Evolutionary conservation across 306 rosid species (phyloP).

Genomic region (Rubus idaeus): DNA sequence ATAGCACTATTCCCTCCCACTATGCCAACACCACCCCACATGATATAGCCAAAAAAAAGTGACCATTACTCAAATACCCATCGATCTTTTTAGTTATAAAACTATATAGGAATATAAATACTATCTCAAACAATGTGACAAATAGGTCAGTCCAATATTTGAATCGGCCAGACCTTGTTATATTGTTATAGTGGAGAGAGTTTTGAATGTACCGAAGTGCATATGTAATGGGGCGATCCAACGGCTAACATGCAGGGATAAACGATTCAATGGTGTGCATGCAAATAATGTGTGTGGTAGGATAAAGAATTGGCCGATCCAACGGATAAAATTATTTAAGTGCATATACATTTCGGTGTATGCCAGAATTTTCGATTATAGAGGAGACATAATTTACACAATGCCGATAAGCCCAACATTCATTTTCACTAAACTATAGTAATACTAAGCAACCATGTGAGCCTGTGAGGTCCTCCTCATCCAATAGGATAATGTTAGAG

Average conservation of each 20-base stretch:
- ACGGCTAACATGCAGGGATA: too few species aligned
- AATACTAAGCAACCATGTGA: conserved; percentile 52
- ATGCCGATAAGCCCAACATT: not conserved
- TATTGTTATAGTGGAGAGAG: too few species aligned
- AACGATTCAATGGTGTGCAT: too few species aligned
- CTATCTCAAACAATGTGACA: conserved; percentile 24
- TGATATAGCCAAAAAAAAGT: conserved; percentile 12
- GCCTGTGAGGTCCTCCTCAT: conserved; percentile 49
- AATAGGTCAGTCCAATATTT: conserved; percentile 16
- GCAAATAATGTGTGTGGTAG: too few species aligned
- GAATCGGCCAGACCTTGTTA: conserved; percentile 13
- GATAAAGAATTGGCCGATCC: too few species aligned
- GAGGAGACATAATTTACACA: conserved; percentile 13
- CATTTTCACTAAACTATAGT: conserved; percentile 21
- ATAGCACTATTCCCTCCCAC: not conserved
- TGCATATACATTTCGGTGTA: too few species aligned
- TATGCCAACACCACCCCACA: conserved; percentile 6
- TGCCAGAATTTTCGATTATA: not conserved
- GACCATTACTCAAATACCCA: not conserved
- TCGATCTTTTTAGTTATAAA: not conserved
- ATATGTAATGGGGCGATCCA: too few species aligned
- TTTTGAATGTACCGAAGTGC: too few species aligned
- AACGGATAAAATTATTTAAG: too few species aligned
- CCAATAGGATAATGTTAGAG: conserved; percentile 50
- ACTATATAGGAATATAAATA: not conserved